Evolutionary conservation across 805 yeast genomes (phyloP), one percentile per base, ranked within the genome.

Genomic region (Torulaspora quercuum): DNA sequence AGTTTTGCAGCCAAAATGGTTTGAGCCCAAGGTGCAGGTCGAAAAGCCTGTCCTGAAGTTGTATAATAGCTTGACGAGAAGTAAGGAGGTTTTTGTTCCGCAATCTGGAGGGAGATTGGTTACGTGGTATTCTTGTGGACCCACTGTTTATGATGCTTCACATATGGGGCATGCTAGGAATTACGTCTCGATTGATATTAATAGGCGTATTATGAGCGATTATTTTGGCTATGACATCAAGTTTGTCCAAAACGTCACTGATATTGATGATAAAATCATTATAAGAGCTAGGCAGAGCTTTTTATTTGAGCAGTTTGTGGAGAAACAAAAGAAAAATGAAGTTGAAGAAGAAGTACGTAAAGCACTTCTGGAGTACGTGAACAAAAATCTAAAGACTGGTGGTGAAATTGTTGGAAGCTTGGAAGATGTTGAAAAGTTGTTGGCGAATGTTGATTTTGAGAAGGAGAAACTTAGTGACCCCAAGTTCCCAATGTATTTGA

Each of bases 121-220:
- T 33, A 74, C 88, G 1, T 92, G 98, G 98, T 92, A 92, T 67
- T 84, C 88, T 40, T 92, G 98, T 73, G 98, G 98, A 5, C 98
- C 98, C 8, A 92, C 98, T 0, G 98, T 92, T 10, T 92, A 92
- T 57, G 95, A 92, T 63, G 78, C 92, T 21, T 77, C 89, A 35
- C 98, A 92, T 58, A 88, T 92, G 97, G 98, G 98, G 14, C 98
- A 92, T 61, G 98, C 98, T 9, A 73, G 98, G 63, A 92, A 92
- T 65, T 92, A 92, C 55, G 97, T 92, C 33, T 78, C 95, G 7
- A 85, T 84, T 35, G 98, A 92, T 61, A 87, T 92, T 57, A 84
- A 88, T 59, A 78, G 98, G 60, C 75, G 98, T 50, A 75, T 92
- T 33, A 59, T 92, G 47, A 87, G 82, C 61, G 86, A 90, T 61